Base-by-base conservation (phyloP, 495 filamentous ascomycete genomes). In the Hyaloscypha bicolor region DNA sequence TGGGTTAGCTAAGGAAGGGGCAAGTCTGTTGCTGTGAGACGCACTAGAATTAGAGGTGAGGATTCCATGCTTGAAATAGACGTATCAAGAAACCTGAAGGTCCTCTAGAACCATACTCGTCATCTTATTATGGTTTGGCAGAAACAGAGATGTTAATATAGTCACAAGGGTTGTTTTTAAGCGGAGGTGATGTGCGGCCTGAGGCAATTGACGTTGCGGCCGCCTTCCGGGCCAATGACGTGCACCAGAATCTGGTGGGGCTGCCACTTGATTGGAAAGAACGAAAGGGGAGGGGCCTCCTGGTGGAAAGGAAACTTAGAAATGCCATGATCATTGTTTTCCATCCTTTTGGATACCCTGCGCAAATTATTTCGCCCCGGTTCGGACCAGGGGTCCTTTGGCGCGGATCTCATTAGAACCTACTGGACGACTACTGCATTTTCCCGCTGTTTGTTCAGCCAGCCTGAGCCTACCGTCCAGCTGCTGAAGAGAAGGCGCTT, bases 31-130 rank as follows among this genome's bases (percentile, higher is more conserved):
- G 29, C 42, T 37, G 55, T 66, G 8, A 21, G 31, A 35, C 79
- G 65, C 77, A 88, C 87, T 76, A 86, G 68, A 31, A 82, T 88
- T 32, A 91, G 74, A 30, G 87, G 85, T 67, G 88, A 82, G 30
- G 80, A 74, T 73, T 91, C 89, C 86, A 90, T 90, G 55, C 29
- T 60, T 19, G 29, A 39, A 29, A 56, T 8, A 6, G 42, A 39
- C 21, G 16, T 32, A 42, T n/a, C 53, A 61, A n/a, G 32, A 55
- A 33, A 45, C 19, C 31, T 57, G 29, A 8, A 56, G 9, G 6
- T 6, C 16, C 19, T 6, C 53, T 31, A 29, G 53, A 16, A 29
- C 51, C 53, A 56, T 56, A 56, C 21, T 30, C 21, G 39, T 45
- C 19, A 2, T 42, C 11, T 6, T 45, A 45, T 42, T 25, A 61